These are phyloP conservation scores for Hypoxylon crocopeplum DNA, from an alignment of 495 filamentous ascomycete species.

Conservation along the genomic window DNA sequence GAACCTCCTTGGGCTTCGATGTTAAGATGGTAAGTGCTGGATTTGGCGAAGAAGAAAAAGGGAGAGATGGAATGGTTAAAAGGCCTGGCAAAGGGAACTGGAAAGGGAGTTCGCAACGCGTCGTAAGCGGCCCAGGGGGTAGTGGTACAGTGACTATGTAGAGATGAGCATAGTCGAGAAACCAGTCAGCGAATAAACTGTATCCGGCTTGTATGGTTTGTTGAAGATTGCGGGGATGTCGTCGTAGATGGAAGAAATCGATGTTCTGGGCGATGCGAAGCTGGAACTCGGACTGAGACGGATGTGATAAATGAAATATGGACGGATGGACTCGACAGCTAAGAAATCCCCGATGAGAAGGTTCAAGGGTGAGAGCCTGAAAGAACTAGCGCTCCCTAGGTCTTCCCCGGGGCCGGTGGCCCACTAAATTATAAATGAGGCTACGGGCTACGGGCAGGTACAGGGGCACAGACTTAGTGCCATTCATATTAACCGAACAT, in stretches of 20 bases:
- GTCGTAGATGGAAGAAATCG: too few species aligned
- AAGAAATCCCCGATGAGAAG: slow-evolving; percentile 16
- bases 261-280: neutral
- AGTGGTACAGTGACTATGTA: slow-evolving; percentile 6
- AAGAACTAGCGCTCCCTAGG: slow-evolving; percentile 4
- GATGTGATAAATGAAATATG: neutral
- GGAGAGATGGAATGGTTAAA: neutral
- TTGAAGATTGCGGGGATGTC: neutral
- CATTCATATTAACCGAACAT: neutral
- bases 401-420: slow-evolving; percentile 10
- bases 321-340: slow-evolving; percentile 22
- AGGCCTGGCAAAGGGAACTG: neutral
- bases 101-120: slow-evolving; percentile 26
- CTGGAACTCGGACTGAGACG: neutral
- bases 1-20: neutral
- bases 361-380: slow-evolving; percentile 23
- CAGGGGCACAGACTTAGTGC: slow-evolving; percentile 7
- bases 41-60: neutral
- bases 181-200: slow-evolving; percentile 5
- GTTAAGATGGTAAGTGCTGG: neutral
- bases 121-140: slow-evolving; percentile 25
- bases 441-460: neutral
- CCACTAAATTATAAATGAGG: slow-evolving; percentile 29
- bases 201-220: neutral
- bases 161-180: slow-evolving; percentile 26